Evolutionary conservation across 2,329 filamentous ascomycete species (phyloP).

Genomic region (Fusarium sacchari): DNA sequence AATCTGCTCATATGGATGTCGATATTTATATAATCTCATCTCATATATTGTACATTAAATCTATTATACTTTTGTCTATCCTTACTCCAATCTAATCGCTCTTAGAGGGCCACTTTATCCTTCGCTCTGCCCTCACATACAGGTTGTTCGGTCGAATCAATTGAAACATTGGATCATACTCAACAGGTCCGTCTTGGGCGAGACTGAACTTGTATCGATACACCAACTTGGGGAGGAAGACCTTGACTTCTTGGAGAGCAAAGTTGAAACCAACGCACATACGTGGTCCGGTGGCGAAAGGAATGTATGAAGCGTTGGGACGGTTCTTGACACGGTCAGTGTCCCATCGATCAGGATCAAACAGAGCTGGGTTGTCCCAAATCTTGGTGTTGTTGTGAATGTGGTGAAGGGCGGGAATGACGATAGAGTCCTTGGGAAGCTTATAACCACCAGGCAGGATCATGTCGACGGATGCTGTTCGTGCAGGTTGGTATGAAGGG

Average conservation of each 20-base stretch:
- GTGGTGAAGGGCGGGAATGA: slow-evolving; percentile 63
- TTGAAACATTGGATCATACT: slow-evolving; percentile 70
- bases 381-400: slow-evolving; percentile 63
- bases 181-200: slow-evolving; percentile 61
- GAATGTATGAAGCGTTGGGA: slow-evolving; percentile 63
- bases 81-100: slow-evolving; percentile 5
- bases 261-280: slow-evolving; percentile 74
- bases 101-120: slow-evolving; percentile 59
- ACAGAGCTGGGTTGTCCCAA: slow-evolving; percentile 67
- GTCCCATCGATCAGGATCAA: slow-evolving; percentile 70
- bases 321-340: slow-evolving; percentile 62
- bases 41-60: slow-evolving; percentile 20
- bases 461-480: slow-evolving; percentile 65
- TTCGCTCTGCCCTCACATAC: slow-evolving; percentile 60
- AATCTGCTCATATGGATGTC: background rate
- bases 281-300: slow-evolving; percentile 66
- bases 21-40: background rate
- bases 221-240: slow-evolving; percentile 66
- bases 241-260: slow-evolving; percentile 69
- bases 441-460: slow-evolving; percentile 69
- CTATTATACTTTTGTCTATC: slow-evolving; percentile 29
- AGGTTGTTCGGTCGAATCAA: slow-evolving; percentile 65
- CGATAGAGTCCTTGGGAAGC: slow-evolving; percentile 60
- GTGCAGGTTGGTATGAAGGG: slow-evolving; percentile 68
- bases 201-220: slow-evolving; percentile 66